Evolutionary conservation across 495 filamentous ascomycete species (phyloP).

Genomic region (Daldinia vernicosa): DNA sequence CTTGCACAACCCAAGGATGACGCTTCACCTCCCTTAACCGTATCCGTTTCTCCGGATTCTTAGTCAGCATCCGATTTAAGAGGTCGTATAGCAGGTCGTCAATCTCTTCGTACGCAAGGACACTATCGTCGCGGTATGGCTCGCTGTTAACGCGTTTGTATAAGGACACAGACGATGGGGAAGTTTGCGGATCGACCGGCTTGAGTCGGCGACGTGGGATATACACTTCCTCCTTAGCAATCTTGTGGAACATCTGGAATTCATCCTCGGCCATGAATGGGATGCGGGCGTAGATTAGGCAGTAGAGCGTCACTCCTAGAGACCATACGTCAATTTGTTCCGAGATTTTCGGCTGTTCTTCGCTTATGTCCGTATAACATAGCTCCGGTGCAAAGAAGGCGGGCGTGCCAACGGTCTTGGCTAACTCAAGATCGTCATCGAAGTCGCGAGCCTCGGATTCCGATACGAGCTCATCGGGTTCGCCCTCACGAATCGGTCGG

Average conservation of each 20-base stretch:
- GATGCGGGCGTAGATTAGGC: constrained; percentile 89
- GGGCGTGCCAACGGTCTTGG: constrained; percentile 97
- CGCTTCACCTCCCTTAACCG: constrained; percentile 91
- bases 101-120: constrained; percentile 85
- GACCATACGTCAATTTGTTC: constrained; percentile 96
- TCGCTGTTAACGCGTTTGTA: constrained; percentile 62
- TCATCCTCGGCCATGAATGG: constrained; percentile 93
- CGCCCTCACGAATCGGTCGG: constrained; percentile 77
- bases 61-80: constrained; percentile 80
- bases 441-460: constrained; percentile 86
- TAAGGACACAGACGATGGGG: constrained; percentile 57
- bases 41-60: constrained; percentile 89
- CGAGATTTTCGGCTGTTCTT: constrained; percentile 61
- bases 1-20: constrained; percentile 93
- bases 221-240: constrained; percentile 88
- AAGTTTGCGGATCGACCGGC: constrained; percentile 71
- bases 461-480: constrained; percentile 77
- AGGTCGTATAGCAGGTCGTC: constrained; percentile 84
- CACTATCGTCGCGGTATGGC: constrained; percentile 67
- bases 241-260: constrained; percentile 87
- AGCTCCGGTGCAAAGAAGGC: constrained; percentile 98
- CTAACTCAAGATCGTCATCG: constrained; percentile 90
- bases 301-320: constrained; percentile 93
- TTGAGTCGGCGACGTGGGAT: constrained; percentile 82
- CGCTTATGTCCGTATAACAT: constrained; percentile 77